These are phyloP conservation scores for Schizothecium vesticola DNA, from an alignment of 495 filamentous ascomycete genomes.

Conservation along the genomic window DNA sequence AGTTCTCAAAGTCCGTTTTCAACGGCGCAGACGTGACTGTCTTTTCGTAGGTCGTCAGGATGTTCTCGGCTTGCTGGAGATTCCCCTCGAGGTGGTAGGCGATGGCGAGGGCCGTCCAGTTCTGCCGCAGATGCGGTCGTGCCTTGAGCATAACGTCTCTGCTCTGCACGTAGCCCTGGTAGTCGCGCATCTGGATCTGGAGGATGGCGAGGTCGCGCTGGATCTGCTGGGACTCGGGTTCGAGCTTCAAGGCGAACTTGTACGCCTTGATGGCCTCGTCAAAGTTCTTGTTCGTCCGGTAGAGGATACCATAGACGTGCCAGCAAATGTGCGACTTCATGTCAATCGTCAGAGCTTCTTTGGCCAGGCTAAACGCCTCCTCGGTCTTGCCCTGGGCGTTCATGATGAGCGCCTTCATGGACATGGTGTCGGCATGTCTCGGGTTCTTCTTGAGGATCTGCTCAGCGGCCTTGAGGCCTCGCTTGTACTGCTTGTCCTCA, in stretches of 20 bases:
- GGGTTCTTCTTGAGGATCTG: slow-evolving; percentile 91
- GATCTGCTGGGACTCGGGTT: slow-evolving; percentile 90
- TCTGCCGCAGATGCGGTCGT: slow-evolving; percentile 71
- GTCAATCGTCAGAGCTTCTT: slow-evolving; percentile 82
- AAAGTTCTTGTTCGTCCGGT: slow-evolving; percentile 89
- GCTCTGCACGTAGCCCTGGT: slow-evolving; percentile 85
- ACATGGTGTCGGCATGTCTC: slow-evolving; percentile 95
- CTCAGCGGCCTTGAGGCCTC: slow-evolving; percentile 87
- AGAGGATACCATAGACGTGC: slow-evolving; percentile 98
- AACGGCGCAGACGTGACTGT: slow-evolving; percentile 73
- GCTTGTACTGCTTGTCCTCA: slow-evolving; percentile 98
- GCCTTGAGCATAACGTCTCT: slow-evolving; percentile 77
- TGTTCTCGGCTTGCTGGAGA: slow-evolving; percentile 78
- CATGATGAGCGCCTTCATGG: slow-evolving; percentile 97
- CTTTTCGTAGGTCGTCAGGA: slow-evolving; percentile 86
- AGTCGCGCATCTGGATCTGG: slow-evolving; percentile 96
- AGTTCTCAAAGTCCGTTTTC: slow-evolving; percentile 79
- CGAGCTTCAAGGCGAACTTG: slow-evolving; percentile 84
- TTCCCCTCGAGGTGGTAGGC: slow-evolving; percentile 87
- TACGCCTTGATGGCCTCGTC: slow-evolving; percentile 99
- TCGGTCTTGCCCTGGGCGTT: slow-evolving; percentile 84
- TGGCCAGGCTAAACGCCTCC: slow-evolving; percentile 89
- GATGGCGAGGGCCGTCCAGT: slow-evolving; percentile 93
- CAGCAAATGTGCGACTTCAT: slow-evolving; percentile 99
- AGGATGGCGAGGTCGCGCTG: slow-evolving; percentile 88